phyloP scores from a whole-genome alignment of 2,329 filamentous ascomycete genomes.

The Diaporthe citrichinensis region DNA sequence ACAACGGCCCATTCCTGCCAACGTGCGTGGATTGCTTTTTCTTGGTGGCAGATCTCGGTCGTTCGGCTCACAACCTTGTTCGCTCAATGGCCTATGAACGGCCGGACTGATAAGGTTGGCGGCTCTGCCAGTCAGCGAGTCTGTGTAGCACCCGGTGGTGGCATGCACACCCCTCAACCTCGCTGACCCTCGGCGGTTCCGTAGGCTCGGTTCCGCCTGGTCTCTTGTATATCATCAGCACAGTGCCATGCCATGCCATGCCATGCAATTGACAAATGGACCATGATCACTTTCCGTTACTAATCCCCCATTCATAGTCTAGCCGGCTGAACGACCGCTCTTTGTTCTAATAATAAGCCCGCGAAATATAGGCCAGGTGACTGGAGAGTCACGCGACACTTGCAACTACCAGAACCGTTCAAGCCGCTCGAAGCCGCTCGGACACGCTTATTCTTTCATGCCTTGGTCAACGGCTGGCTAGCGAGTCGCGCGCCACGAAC shows the following conservation, averaged over 20 bases:
- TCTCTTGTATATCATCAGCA: neutral
- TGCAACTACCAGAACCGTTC: constrained; percentile 12
- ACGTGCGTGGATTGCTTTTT: neutral
- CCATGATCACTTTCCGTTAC: neutral
- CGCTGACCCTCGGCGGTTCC: constrained; percentile 15
- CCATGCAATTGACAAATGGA: neutral
- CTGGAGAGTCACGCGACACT: constrained; percentile 19
- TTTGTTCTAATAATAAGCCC: neutral
- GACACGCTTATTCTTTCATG: neutral
- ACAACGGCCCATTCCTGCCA: neutral
- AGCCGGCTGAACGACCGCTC: neutral
- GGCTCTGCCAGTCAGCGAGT: neutral
- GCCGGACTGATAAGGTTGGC: constrained; percentile 17
- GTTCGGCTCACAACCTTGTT: constrained; percentile 12
- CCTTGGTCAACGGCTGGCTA: constrained; percentile 2
- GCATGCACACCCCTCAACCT: neutral
- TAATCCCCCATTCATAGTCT: neutral
- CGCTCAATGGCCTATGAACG: neutral
- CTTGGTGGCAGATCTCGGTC: constrained; percentile 16
- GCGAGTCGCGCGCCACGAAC: constrained; percentile 15
- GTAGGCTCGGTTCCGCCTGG: constrained; percentile 9
- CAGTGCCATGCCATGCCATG: neutral
- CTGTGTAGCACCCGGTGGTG: neutral
- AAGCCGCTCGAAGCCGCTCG: constrained; percentile 22
- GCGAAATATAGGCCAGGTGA: constrained; percentile 4